Evolutionary conservation across 257 asterid genomes (phyloP).

Genomic region (Paulownia fortunei): DNA sequence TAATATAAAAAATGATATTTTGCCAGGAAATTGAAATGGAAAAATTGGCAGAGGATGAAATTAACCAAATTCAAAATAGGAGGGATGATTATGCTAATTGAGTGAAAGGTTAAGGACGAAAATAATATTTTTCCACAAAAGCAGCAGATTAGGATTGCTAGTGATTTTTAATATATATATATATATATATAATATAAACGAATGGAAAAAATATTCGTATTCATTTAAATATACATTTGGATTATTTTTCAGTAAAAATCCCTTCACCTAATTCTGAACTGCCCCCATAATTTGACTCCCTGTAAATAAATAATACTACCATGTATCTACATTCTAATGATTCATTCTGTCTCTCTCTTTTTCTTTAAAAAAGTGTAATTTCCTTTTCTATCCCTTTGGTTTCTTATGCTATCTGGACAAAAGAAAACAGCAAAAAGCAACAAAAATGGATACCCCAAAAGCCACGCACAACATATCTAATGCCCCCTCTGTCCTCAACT

Average conservation of each 20-base stretch:
- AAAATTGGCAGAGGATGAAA: too few species aligned
- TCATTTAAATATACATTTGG: conserved; percentile 16
- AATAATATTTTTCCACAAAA: too few species aligned
- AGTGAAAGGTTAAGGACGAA: too few species aligned
- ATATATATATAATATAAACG: too few species aligned
- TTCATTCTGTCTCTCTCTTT: neutral
- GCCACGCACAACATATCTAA: conserved; percentile 64
- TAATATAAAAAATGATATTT: too few species aligned
- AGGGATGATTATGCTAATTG: too few species aligned
- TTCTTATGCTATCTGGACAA: conserved; percentile 15
- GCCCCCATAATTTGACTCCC: conserved; percentile 20
- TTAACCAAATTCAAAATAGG: too few species aligned
- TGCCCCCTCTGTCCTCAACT: conserved; percentile 61
- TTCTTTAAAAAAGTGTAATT: too few species aligned
- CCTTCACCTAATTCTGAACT: conserved; percentile 30
- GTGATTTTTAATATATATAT: too few species aligned
- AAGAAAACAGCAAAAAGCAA: conserved; percentile 45
- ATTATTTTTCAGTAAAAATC: neutral
- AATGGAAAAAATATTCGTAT: too few species aligned
- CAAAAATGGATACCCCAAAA: conserved; percentile 60
- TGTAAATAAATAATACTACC: neutral
- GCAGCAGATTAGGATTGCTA: neutral
- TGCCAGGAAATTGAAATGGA: too few species aligned
- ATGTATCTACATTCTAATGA: neutral
- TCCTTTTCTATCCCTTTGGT: neutral